These are phyloP conservation scores for Candida sonorensis DNA, from an alignment of 805 yeast genomes.

Conservation along the genomic window DNA sequence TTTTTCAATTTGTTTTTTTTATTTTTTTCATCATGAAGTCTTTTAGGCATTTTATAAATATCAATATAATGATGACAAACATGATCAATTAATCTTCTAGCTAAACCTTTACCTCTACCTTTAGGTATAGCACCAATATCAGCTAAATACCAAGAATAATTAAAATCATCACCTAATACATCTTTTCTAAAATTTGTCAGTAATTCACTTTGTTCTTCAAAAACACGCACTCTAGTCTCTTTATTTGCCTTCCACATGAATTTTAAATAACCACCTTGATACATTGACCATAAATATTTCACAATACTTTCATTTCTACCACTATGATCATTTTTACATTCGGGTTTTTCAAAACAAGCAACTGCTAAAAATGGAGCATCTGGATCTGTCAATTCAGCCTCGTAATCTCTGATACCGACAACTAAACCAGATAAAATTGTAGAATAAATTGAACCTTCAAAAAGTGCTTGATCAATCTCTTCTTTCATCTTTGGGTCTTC, in stretches of 20 bases:
- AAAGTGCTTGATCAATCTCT: slow-evolving; percentile 41
- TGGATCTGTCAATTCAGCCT: slow-evolving; percentile 34
- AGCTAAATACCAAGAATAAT: slow-evolving; percentile 47
- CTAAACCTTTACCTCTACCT: slow-evolving; percentile 55
- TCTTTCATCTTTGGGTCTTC: slow-evolving; percentile 29
- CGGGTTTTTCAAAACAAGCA: slow-evolving; percentile 40
- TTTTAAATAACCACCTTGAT: slow-evolving; percentile 27
- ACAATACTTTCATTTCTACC: slow-evolving; percentile 23
- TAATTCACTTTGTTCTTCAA: slow-evolving; percentile 42
- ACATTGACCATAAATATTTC: slow-evolving; percentile 27
- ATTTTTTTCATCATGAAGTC: too few species aligned
- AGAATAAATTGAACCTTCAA: slow-evolving; percentile 47
- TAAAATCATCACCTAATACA: slow-evolving; percentile 34
- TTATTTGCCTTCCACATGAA: slow-evolving; percentile 29
- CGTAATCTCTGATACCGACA: slow-evolving; percentile 43
- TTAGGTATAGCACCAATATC: slow-evolving; percentile 53
- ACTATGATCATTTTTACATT: slow-evolving; percentile 4
- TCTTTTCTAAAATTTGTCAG: slow-evolving; percentile 37
- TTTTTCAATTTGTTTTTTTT: too few species aligned
- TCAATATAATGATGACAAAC: slow-evolving; percentile 41
- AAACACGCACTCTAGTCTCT: slow-evolving; percentile 42
- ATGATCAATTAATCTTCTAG: slow-evolving; percentile 42
- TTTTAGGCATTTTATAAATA: slow-evolving; percentile 15
- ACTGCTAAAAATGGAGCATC: slow-evolving; percentile 44
- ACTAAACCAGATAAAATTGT: slow-evolving; percentile 43